phyloP scores from a whole-genome alignment of 2,329 filamentous ascomycete genomes.

The Amauroascus niger region DNA sequence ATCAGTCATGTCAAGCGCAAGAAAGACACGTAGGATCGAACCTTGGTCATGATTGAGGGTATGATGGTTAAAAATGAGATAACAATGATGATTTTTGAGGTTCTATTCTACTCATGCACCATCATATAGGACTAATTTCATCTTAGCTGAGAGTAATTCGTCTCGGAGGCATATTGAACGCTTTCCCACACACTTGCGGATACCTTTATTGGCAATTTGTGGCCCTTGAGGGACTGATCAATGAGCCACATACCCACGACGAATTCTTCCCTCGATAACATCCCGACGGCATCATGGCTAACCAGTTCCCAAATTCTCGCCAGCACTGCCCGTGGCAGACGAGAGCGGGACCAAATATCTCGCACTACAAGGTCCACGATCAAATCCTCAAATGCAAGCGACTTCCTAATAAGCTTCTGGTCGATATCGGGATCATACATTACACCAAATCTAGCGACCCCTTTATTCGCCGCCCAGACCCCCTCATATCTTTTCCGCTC shows the following conservation, averaged over 20 bases:
- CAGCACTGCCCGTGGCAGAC: slow-evolving; percentile 31
- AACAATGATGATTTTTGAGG: no score
- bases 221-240: slow-evolving; percentile 40
- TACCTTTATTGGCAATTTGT: slow-evolving; percentile 39
- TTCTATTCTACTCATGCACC: not conserved
- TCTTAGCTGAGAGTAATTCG: not conserved
- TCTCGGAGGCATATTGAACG: slow-evolving; percentile 24
- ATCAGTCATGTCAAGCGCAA: no score
- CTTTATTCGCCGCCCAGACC: slow-evolving; percentile 43
- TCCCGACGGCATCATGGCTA: slow-evolving; percentile 28
- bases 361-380: slow-evolving; percentile 40
- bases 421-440: slow-evolving; percentile 9
- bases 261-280: slow-evolving; percentile 39
- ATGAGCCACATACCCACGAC: slow-evolving; percentile 45
- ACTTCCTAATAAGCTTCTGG: slow-evolving; percentile 15
- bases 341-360: slow-evolving; percentile 43
- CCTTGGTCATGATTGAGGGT: not conserved
- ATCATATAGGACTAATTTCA: not conserved
- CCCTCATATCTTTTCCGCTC: slow-evolving; percentile 43
- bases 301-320: slow-evolving; percentile 42
- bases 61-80: no score
- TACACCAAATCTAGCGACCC: slow-evolving; percentile 21
- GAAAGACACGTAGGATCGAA: no score
- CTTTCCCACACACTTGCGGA: slow-evolving; percentile 42
- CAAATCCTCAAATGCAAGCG: slow-evolving; percentile 27